Conservation (phyloP, 208 protist species). For the Naegleria gruberi region DNA sequence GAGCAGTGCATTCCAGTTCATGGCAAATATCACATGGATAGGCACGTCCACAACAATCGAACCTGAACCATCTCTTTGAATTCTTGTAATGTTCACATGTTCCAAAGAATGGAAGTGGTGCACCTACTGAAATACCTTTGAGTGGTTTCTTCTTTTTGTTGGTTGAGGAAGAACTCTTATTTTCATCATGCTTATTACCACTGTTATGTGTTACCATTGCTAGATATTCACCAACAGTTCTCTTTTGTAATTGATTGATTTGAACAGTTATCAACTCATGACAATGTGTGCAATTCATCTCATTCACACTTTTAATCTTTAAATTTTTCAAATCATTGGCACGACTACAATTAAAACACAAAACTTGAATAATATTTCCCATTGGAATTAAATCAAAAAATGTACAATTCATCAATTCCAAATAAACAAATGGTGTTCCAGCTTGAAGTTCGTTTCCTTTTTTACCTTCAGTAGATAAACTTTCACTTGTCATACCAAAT, state of each 20-base stretch:
- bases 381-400: background rate
- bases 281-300: background rate
- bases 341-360: constrained; percentile 13
- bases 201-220: background rate
- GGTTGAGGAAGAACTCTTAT: background rate
- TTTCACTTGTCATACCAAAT: background rate
- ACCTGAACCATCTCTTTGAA: background rate
- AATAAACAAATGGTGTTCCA: background rate
- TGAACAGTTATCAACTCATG: background rate
- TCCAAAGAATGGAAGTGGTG: background rate
- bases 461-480: background rate
- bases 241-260: background rate
- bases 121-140: background rate
- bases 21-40: constrained; percentile 16
- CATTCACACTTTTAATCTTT: background rate
- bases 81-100: background rate
- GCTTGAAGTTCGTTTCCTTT: background rate
- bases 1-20: background rate
- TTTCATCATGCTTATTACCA: background rate
- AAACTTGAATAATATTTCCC: background rate
- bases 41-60: background rate
- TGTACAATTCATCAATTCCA: background rate
- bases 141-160: background rate
- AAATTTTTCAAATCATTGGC: background rate
- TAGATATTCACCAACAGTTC: background rate